Base-by-base conservation (phyloP, 306 rosid genomes). In the Pueraria montana region DNA sequence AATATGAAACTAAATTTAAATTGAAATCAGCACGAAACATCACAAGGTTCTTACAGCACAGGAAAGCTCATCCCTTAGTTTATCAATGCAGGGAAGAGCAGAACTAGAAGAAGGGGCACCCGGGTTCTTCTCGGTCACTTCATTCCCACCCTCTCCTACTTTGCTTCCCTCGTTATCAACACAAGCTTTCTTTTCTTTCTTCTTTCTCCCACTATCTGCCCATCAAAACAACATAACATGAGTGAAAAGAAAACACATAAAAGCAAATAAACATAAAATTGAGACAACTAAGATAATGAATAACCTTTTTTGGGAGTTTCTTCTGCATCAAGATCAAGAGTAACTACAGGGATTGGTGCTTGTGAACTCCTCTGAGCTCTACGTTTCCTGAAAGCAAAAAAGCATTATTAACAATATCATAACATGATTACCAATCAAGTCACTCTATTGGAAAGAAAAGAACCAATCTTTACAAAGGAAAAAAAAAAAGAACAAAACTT, bases 41-140 rank as follows among this genome's bases (percentile, higher is more conserved):
- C 2, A 64, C 32, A 78, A 85, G 78, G 46, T 18, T 62, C 95
- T 89, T 87, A 96, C 99, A 0, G 97, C 99, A 72, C 99, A 96
- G 52, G 98, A 94, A 79, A 96, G 98, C 87, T 96, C 99, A 38
- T 96, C 98, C 78, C 89, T 91, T 0, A 96, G 97, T 85, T 90
- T 96, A 72, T 96, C 99, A 75, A 94, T 78, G 78, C 93, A 90
- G 64, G 98, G 94, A 73, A 92, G 90, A 43, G 75, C 67, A n/a
- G 94, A 62, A 36, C 66, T 78, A 45, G 91, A 50, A 52, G 84
- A 78, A 21, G 88, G 42, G 73, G 48, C 91, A 78, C 79, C 81
- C 53, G 83, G 76, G 38, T 74, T 86, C 82, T 87, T 40, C 64
- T 82, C 76, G 16, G 21, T 78, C 81, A 52, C 71, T 67, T 78